A percentile compares a stretch with the other conserved stretches of the same genome.
These are phyloP conservation scores for Arthrobotrys conoides DNA, from an alignment of 2,329 filamentous ascomycete genomes.

Conservation along the genomic window DNA sequence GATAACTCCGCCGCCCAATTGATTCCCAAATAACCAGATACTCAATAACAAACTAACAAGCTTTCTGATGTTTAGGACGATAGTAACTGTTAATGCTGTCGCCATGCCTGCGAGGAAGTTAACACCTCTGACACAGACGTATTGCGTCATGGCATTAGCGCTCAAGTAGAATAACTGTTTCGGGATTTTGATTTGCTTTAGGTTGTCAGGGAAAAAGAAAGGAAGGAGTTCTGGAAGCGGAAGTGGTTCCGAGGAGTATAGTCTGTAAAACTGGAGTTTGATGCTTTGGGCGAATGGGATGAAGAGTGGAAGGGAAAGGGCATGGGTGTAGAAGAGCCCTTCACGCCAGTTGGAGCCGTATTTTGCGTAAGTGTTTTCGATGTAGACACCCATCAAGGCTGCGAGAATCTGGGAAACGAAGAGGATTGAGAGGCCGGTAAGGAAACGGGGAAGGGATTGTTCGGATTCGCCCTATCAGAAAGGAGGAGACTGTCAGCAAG, in stretches of 20 bases:
- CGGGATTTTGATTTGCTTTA: slow-evolving; percentile 70
- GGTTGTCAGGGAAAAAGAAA: slow-evolving; percentile 66
- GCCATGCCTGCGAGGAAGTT: slow-evolving; percentile 91
- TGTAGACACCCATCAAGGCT: slow-evolving; percentile 94
- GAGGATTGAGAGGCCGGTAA: slow-evolving; percentile 83
- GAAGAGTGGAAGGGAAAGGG: slow-evolving; percentile 83
- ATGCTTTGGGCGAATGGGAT: slow-evolving; percentile 79
- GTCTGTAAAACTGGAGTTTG: slow-evolving; percentile 74
- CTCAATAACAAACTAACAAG: slow-evolving; percentile 90
- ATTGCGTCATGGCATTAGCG: slow-evolving; percentile 88
- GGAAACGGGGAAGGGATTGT: slow-evolving; percentile 70
- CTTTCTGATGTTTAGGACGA: slow-evolving; percentile 95
- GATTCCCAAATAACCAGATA: slow-evolving; percentile 94
- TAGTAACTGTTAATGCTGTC: slow-evolving; percentile 93
- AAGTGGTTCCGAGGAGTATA: slow-evolving; percentile 77
- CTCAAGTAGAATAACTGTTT: slow-evolving; percentile 79
- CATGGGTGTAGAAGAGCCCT: slow-evolving; percentile 92
- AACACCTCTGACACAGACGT: slow-evolving; percentile 94
- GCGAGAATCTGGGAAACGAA: slow-evolving; percentile 90
- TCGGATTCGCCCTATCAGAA: slow-evolving; percentile 63
- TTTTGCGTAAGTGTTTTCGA: slow-evolving; percentile 86
- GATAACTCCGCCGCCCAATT: slow-evolving; percentile 81
- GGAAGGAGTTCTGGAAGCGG: slow-evolving; percentile 61
- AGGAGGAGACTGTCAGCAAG: background rate
- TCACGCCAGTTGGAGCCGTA: slow-evolving; percentile 95